Conservation (phyloP, 2,329 filamentous ascomycete species). For the Botrytis byssoidea region DNA sequence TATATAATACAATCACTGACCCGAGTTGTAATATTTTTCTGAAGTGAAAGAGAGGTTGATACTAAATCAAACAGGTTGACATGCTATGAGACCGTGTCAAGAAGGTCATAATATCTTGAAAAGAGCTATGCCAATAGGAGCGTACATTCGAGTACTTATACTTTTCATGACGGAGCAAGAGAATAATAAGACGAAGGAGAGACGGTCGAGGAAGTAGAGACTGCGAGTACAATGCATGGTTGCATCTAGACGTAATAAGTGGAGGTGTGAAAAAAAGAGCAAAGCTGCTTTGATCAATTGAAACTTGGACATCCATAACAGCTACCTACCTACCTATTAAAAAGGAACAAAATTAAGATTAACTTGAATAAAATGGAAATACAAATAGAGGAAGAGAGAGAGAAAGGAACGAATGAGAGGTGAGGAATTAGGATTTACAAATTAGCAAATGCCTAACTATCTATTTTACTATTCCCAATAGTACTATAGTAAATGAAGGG, state of each 20-base stretch:
- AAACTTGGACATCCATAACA: not conserved
- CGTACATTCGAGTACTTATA: constrained; percentile 16
- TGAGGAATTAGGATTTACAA: not conserved
- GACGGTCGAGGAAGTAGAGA: not conserved
- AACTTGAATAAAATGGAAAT: not conserved
- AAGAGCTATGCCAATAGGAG: not conserved
- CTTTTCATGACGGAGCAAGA: constrained; percentile 12
- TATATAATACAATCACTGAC: not conserved
- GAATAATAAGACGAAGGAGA: not conserved
- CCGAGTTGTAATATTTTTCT: not conserved
- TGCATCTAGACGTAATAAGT: constrained; percentile 18
- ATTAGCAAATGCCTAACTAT: not conserved
- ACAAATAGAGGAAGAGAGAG: not conserved
- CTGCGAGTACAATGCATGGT: constrained; percentile 18
- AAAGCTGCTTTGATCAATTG: constrained; percentile 3
- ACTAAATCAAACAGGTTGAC: constrained; percentile 1
- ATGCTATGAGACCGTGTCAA: not conserved
- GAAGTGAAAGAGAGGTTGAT: not conserved
- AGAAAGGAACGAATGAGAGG: not conserved
- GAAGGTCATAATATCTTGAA: constrained; percentile 14
- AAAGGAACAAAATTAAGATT: not conserved
- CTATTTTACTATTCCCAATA: not conserved
- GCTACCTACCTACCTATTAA: not conserved
- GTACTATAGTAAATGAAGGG: not conserved
- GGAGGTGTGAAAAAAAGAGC: constrained; percentile 12